These are phyloP conservation scores for Ascochyta rabiei DNA, from an alignment of 2,329 filamentous ascomycete genomes.

Conservation along the genomic window DNA sequence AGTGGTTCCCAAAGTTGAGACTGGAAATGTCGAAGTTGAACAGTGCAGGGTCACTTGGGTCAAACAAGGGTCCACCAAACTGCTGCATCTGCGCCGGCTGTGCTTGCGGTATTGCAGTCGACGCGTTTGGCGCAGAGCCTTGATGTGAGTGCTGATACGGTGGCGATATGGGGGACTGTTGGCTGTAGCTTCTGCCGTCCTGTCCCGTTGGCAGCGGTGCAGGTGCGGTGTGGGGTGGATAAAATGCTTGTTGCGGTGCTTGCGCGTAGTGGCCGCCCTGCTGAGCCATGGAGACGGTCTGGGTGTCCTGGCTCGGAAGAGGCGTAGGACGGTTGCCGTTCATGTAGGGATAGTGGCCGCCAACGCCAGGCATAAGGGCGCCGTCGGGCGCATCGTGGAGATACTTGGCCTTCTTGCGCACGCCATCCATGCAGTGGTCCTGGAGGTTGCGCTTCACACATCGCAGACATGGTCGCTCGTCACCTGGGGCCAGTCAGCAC, in stretches of 20 bases:
- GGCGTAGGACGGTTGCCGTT: slow-evolving; percentile 54
- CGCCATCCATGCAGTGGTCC: slow-evolving; percentile 91
- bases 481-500: slow-evolving; percentile 63
- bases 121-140: slow-evolving; percentile 54
- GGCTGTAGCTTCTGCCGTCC: slow-evolving; percentile 62
- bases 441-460: slow-evolving; percentile 93
- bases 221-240: slow-evolving; percentile 48
- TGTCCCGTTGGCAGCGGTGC: slow-evolving; percentile 50
- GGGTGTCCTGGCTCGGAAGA: slow-evolving; percentile 34
- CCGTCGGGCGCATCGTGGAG: slow-evolving; percentile 94
- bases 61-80: slow-evolving; percentile 71
- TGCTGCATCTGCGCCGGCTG: slow-evolving; percentile 49
- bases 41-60: slow-evolving; percentile 86
- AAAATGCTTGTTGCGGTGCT: slow-evolving; percentile 46
- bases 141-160: slow-evolving; percentile 67
- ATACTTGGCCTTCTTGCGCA: slow-evolving; percentile 98
- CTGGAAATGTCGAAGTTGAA: slow-evolving; percentile 97
- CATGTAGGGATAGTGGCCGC: slow-evolving; percentile 68
- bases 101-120: slow-evolving; percentile 50
- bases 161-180: slow-evolving; percentile 76
- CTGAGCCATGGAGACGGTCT: slow-evolving; percentile 35
- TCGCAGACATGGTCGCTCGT: slow-evolving; percentile 90
- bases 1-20: slow-evolving; percentile 94
- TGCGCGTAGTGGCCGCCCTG: slow-evolving; percentile 54
- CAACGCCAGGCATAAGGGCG: slow-evolving; percentile 83